A percentile compares a stretch with the other conserved stretches of the same genome.
phyloP scores from a whole-genome alignment of 345 rosid species.

The Aquilaria sinensis region DNA sequence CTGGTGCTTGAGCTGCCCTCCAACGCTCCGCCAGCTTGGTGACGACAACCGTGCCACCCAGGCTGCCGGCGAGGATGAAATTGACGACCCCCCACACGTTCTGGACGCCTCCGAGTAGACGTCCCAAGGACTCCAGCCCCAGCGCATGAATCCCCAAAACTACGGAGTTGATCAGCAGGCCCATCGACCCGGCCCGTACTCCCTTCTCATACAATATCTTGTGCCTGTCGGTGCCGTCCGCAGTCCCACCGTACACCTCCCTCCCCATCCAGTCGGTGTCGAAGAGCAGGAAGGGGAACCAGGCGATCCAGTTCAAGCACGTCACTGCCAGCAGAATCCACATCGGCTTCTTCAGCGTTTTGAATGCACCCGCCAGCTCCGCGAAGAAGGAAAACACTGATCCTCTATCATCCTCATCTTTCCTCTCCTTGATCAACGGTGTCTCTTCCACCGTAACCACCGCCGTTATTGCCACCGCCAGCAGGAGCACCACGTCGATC shows the following conservation, averaged over 20 bases:
- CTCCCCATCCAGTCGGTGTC: slow-evolving; percentile 96
- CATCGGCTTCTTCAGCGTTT: slow-evolving; percentile 47
- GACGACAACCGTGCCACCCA: slow-evolving; percentile 45
- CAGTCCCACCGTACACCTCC: slow-evolving; percentile 78
- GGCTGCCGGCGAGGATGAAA: slow-evolving; percentile 47
- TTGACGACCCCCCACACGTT: slow-evolving; percentile 65
- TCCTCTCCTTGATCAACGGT: slow-evolving; percentile 22
- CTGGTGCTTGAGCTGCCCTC: slow-evolving; percentile 2
- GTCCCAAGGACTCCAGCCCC: slow-evolving; percentile 35
- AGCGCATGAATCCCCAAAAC: slow-evolving; percentile 64
- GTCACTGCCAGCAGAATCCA: slow-evolving; percentile 68
- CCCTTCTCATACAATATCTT: slow-evolving; percentile 48
- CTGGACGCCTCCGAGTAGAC: slow-evolving; percentile 40
- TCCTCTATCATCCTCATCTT: background rate
- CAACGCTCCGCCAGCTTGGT: slow-evolving; percentile 56
- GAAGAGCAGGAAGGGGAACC: slow-evolving; percentile 78
- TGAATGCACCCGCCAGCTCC: slow-evolving; percentile 43
- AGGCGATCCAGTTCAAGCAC: slow-evolving; percentile 75
- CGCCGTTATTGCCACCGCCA: slow-evolving; percentile 31
- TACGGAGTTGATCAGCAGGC: slow-evolving; percentile 73
- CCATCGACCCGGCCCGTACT: slow-evolving; percentile 74
- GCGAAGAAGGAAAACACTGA: slow-evolving; percentile 22
- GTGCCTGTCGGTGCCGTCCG: slow-evolving; percentile 21
- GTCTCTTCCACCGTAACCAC: slow-evolving; percentile 35
- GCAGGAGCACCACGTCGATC: slow-evolving; percentile 46